Evolutionary conservation across 179 eudicot species (phyloP).

Genomic region (Beta lomatogona): DNA sequence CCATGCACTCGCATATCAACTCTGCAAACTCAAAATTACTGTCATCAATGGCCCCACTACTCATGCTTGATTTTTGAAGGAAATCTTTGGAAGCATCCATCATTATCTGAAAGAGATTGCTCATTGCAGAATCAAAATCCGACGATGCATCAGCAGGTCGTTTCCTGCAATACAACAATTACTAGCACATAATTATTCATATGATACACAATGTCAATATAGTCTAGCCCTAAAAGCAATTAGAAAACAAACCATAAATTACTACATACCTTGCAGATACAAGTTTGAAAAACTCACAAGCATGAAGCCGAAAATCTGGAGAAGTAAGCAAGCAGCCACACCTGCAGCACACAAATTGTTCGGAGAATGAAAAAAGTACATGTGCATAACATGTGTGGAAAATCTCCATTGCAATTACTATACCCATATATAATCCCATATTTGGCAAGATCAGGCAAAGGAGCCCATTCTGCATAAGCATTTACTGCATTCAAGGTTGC

Average conservation of each 20-base stretch:
- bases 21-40: constrained; percentile 84
- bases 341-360: constrained; percentile 41
- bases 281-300: constrained; percentile 94
- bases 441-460: constrained; percentile 86
- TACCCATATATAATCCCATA: constrained; percentile 92
- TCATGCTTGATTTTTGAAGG: constrained; percentile 59
- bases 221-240: constrained; percentile 3
- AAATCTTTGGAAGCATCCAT: constrained; percentile 81
- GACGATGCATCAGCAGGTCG: constrained; percentile 78
- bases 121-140: constrained; percentile 84
- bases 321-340: constrained; percentile 92
- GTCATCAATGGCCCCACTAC: constrained; percentile 48
- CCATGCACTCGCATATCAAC: constrained; percentile 88
- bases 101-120: constrained; percentile 66
- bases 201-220: constrained; percentile 1
- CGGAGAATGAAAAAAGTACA: constrained; percentile 13
- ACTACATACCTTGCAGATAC: constrained; percentile 72
- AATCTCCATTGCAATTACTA: constrained; percentile 6
- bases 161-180: constrained; percentile 58
- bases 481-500: constrained; percentile 88
- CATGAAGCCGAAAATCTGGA: constrained; percentile 97
- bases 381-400: background rate
- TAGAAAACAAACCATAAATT: constrained; percentile 9
- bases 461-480: constrained; percentile 99
- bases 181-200: constrained; percentile 12